Base-by-base conservation (phyloP, 805 yeast species). In the Barnettozyma salicaria region DNA sequence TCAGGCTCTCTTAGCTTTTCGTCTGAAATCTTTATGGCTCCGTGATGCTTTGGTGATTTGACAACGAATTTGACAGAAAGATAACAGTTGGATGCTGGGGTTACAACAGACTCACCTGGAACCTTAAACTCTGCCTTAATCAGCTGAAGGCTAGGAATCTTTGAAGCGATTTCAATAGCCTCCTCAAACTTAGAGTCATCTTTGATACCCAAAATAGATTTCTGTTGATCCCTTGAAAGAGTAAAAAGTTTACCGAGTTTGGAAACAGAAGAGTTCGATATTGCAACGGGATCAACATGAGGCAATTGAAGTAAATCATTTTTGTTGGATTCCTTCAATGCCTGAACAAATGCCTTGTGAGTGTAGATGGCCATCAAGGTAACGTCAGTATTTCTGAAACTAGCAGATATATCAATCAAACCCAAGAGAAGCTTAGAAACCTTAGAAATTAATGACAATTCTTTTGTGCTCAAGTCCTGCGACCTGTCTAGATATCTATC, bases 301-400 rank as follows among this genome's bases (percentile, higher is more conserved):
- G 96, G 96, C 44, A 90, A 70, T 65, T 92, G 97, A 42, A 83
- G 67, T 36, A 83, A 65, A 58, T 83, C 87, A 39, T 78, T 78
- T 48, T 74, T 67, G 41, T 50, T 67, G 49, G 39, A 74, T 63
- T 49, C 67, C 55, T 64, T 70, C 1, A 86, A 78, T 4, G 94
- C 97, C 61, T 86, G 96, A 22, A 79, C 65, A 25, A 90, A 59
- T 33, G 78, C 71, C 56, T 83, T 80, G 50, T 80, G 75, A 34
- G 90, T 68, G 37, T 80, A 87, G 32, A 76, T 60, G 11, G 85
- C 72, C 25, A 72, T 67, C 25, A 67, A 47, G 23, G 86, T 68
- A 37, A 86, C 65, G 16, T 80, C 90, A 17, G 76, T 67, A 42
- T 76, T 74, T 65, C 90, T 80, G 64, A 90, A 89, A 25, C 74